A percentile compares a stretch with the other conserved stretches of the same genome.
Evolutionary conservation across 352 stramenopile genomes (phyloP).

Genomic region (Pythium rishiriense): DNA sequence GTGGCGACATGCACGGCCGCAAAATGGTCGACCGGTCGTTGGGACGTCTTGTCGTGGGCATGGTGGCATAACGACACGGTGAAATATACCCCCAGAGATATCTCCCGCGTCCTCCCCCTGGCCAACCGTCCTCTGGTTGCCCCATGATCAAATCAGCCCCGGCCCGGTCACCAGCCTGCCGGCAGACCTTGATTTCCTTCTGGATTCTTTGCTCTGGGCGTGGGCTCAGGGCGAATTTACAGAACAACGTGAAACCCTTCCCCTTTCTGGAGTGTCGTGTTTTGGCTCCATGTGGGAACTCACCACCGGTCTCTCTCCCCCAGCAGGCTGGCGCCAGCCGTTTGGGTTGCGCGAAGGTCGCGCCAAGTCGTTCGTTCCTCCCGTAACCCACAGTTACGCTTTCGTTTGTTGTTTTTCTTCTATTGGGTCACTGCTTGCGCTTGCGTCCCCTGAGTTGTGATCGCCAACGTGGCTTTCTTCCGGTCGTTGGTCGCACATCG

Average conservation of each 20-base stretch:
- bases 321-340: slow-evolving; percentile 6
- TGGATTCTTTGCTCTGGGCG: background rate
- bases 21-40: background rate
- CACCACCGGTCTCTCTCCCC: slow-evolving; percentile 2
- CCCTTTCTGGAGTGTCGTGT: background rate
- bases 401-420: too few relatives aligned
- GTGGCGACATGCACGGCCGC: too few relatives aligned
- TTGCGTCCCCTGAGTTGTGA: background rate
- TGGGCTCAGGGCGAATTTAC: background rate
- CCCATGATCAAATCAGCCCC: background rate
- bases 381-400: background rate
- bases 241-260: background rate
- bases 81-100: background rate
- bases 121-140: background rate
- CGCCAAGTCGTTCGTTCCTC: background rate
- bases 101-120: background rate
- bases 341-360: slow-evolving; percentile 25
- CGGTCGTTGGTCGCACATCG: background rate
- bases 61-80: background rate
- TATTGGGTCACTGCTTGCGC: background rate
- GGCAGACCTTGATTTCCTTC: background rate
- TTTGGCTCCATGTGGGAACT: background rate
- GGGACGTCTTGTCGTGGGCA: background rate
- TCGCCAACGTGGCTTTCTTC: background rate
- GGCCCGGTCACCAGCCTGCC: background rate